phyloP scores from a whole-genome alignment of 768 basidiomycete species.

The Podaxis sp. region DNA sequence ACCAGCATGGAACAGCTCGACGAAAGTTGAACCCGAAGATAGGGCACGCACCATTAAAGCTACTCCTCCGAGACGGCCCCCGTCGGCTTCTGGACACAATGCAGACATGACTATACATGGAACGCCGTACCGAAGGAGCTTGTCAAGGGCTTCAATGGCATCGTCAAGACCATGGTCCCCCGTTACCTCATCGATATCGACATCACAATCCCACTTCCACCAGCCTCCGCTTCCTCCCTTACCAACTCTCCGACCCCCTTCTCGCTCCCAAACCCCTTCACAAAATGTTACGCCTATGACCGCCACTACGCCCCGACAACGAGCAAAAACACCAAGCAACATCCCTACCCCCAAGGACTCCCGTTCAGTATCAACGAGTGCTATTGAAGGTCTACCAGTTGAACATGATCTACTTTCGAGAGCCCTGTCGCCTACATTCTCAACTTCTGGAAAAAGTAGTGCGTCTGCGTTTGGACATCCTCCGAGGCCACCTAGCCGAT shows the following conservation, averaged over 20 bases:
- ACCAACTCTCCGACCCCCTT: slow-evolving; percentile 40
- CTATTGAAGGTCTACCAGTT: slow-evolving; percentile 29
- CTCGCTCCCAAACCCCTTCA: slow-evolving; percentile 62
- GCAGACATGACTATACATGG: slow-evolving; percentile 39
- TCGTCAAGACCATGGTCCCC: slow-evolving; percentile 84
- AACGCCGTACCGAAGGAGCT: slow-evolving; percentile 57
- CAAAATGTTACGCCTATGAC: slow-evolving; percentile 29
- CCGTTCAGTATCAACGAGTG: slow-evolving; percentile 45
- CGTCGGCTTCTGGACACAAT: slow-evolving; percentile 44
- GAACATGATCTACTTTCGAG: slow-evolving; percentile 27
- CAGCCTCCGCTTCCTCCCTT: slow-evolving; percentile 9
- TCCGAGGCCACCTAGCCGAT: slow-evolving; percentile 76
- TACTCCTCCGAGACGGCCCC: slow-evolving; percentile 49
- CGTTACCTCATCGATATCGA: slow-evolving; percentile 67
- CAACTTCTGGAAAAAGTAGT: slow-evolving; percentile 42
- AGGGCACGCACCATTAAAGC: slow-evolving; percentile 43
- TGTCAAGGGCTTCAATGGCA: slow-evolving; percentile 72
- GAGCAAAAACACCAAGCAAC: slow-evolving; percentile 77
- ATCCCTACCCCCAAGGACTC: slow-evolving; percentile 68
- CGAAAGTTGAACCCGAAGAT: slow-evolving; percentile 63
- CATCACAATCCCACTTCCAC: slow-evolving; percentile 52
- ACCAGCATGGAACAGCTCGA: slow-evolving; percentile 80
- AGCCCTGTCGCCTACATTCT: slow-evolving; percentile 62
- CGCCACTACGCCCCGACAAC: slow-evolving; percentile 55
- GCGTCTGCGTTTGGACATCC: slow-evolving; percentile 48